Evolutionary conservation across 2,329 filamentous ascomycete genomes (phyloP), one percentile per base, ranked within the genome.

Genomic region (Ciborinia camelliae): DNA sequence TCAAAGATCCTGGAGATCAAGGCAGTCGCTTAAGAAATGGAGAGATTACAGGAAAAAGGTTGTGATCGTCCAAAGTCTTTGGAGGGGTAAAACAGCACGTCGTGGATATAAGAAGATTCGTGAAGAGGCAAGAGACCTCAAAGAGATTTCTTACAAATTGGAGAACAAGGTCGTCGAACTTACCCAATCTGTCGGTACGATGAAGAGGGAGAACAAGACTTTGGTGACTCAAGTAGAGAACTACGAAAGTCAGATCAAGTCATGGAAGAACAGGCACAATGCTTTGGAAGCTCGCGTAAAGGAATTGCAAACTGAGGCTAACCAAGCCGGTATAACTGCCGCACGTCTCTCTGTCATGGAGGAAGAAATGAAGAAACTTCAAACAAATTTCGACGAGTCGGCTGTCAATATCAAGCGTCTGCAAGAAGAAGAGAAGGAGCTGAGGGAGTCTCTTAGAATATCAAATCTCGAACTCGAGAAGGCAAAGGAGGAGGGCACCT

Each of bases 131-230:
- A 90, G 95, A 75, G 96, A 99, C 81, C 86, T 99, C 77, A 98
- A 98, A 83, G 94, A 98, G 79, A 99, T 99, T 72, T 98, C 95
- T 2, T 99, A 99, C 83, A 98, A 97, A 82, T 82, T 99, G 73
- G 95, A 99, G 78, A 98, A 99, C 84, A 99, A 99, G 86, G 95
- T 99, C 68, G 92, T 99, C 68, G 95, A 99, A 80, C 85, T 99
- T 74, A 99, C 95, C 1, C 95, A 99, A 77, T 91, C 90, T 58
- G 80, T 99, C 72, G 93, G 95, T 70, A 89, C 92, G 12, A 90
- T 97, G 84, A 97, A 96, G 81, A 86, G 89, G 68, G 91, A 97
- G 79, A 99, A 99, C 85, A 97, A 96, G 82, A 85, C 86, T 65
- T 84, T 99, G 67, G 83, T 90, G 71, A 88, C 86, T 43, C 93